These are phyloP conservation scores for Solanum hybrid DNA, from an alignment of 305 asterid genomes.

Conservation along the genomic window DNA sequence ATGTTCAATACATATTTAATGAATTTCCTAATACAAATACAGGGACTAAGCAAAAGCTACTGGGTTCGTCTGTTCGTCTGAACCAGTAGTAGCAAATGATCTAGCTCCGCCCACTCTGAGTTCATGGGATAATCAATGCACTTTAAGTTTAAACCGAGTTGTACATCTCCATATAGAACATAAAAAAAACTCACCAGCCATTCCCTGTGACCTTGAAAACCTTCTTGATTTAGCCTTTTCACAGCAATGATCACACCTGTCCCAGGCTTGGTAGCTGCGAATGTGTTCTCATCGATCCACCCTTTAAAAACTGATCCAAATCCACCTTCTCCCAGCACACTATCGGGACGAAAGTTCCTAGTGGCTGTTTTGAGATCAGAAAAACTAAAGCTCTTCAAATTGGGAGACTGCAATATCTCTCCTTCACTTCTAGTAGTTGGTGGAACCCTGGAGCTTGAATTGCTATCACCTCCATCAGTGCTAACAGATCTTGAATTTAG, in stretches of 20 bases:
- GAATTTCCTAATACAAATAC: not conserved
- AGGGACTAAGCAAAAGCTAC: not conserved
- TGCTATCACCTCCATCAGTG: conserved; percentile 31
- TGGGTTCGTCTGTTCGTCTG: not conserved
- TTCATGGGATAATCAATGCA: not conserved
- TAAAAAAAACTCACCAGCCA: conserved; percentile 60
- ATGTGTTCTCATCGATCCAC: conserved; percentile 71
- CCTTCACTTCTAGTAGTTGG: conserved; percentile 63
- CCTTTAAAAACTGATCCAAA: conserved; percentile 92
- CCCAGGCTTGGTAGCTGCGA: conserved; percentile 64
- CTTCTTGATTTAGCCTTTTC: conserved; percentile 61
- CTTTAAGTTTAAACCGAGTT: not conserved
- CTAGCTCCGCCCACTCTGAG: not conserved
- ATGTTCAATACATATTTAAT: not conserved
- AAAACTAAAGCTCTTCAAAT: conserved; percentile 54
- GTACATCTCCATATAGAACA: not conserved
- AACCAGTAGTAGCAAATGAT: not conserved
- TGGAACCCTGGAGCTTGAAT: conserved; percentile 34
- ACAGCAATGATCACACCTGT: conserved; percentile 73
- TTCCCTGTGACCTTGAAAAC: conserved; percentile 76
- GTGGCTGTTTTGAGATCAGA: conserved; percentile 64
- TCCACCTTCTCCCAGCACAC: conserved; percentile 86
- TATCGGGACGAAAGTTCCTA: conserved; percentile 78
- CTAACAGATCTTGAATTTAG: conserved; percentile 38
- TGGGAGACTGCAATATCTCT: conserved; percentile 74